A percentile compares a stretch with the other conserved stretches of the same genome.
These are phyloP conservation scores for Elongisporangium senticosum DNA, from an alignment of 352 stramenopile species.

Conservation along the genomic window DNA sequence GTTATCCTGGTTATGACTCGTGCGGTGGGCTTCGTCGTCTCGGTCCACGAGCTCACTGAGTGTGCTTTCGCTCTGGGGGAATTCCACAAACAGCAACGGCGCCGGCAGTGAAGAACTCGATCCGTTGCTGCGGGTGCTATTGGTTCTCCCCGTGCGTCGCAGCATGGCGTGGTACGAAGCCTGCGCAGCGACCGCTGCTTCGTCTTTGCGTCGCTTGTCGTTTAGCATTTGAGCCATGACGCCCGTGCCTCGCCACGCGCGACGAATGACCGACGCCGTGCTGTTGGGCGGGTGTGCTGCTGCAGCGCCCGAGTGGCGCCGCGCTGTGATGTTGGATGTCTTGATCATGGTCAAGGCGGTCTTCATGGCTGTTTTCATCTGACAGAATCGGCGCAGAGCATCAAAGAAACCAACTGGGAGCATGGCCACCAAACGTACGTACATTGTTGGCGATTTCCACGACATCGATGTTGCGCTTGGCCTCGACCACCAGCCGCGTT, in stretches of 20 bases:
- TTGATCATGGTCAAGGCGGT: slow-evolving; percentile 15
- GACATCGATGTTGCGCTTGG: slow-evolving; percentile 49
- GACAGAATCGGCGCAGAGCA: neutral
- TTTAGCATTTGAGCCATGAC: slow-evolving; percentile 11
- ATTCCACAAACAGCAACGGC: slow-evolving; percentile 15
- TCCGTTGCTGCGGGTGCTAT: neutral
- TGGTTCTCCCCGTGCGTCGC: neutral
- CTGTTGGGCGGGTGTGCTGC: neutral
- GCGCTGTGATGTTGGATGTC: slow-evolving; percentile 9
- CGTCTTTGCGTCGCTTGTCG: slow-evolving; percentile 17
- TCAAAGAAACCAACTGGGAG: neutral
- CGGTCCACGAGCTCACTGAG: slow-evolving; percentile 19
- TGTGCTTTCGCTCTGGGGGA: slow-evolving; percentile 20
- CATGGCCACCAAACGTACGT: neutral
- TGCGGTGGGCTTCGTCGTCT: slow-evolving; percentile 20
- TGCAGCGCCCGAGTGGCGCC: slow-evolving; percentile 3
- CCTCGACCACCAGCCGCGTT: slow-evolving; percentile 53
- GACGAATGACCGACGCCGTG: neutral
- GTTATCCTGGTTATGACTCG: slow-evolving; percentile 9
- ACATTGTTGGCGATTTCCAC: slow-evolving; percentile 40
- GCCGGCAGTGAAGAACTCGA: neutral
- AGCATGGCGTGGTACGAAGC: slow-evolving; percentile 1
- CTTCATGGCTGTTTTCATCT: slow-evolving; percentile 47
- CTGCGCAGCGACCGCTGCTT: neutral
- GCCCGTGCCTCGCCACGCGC: slow-evolving; percentile 9